Percentiles rank a stretch among this genome's conserved stretches.
These are phyloP conservation scores for Ophiognomonia clavigignenti-juglandacearum DNA, from an alignment of 2,329 filamentous ascomycete genomes.

Conservation along the genomic window DNA sequence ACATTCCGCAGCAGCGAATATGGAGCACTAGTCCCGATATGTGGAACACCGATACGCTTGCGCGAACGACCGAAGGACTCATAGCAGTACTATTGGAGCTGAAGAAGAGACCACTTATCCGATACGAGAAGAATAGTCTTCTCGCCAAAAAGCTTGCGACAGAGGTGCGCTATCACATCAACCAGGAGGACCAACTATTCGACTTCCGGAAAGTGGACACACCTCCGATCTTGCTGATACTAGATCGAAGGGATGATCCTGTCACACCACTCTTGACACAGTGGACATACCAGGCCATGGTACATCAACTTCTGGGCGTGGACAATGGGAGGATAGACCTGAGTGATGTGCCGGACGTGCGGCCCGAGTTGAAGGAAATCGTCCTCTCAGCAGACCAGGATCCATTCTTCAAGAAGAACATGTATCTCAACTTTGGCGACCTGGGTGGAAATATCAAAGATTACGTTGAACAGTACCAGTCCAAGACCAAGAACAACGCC, in stretches of 20 bases:
- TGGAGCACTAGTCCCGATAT: constrained; percentile 79
- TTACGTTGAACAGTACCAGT: constrained; percentile 97
- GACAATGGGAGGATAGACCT: constrained; percentile 92
- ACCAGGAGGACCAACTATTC: constrained; percentile 93
- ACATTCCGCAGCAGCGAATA: constrained; percentile 67
- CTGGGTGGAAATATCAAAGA: constrained; percentile 95
- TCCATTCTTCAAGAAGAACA: constrained; percentile 98
- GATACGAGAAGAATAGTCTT: constrained; percentile 87
- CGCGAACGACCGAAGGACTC: constrained; percentile 81
- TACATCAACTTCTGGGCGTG: constrained; percentile 91
- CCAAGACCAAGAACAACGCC: constrained; percentile 92
- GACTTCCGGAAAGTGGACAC: constrained; percentile 95
- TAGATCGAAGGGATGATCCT: constrained; percentile 90
- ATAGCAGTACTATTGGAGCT: constrained; percentile 79
- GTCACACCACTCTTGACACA: constrained; percentile 92
- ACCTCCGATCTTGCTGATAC: constrained; percentile 81
- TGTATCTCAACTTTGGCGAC: constrained; percentile 97
- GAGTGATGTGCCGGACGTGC: constrained; percentile 74
- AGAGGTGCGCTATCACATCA: constrained; percentile 87
- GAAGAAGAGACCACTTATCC: constrained; percentile 94
- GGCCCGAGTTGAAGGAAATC: constrained; percentile 86
- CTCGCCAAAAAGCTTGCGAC: constrained; percentile 89
- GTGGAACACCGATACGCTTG: constrained; percentile 87
- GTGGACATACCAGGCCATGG: constrained; percentile 99
- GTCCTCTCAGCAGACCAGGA: constrained; percentile 96